Evolutionary conservation across 371 early-diverging fungal species (phyloP), one percentile per base, ranked within the genome.

Genomic region (Syncephalis fuscata): DNA sequence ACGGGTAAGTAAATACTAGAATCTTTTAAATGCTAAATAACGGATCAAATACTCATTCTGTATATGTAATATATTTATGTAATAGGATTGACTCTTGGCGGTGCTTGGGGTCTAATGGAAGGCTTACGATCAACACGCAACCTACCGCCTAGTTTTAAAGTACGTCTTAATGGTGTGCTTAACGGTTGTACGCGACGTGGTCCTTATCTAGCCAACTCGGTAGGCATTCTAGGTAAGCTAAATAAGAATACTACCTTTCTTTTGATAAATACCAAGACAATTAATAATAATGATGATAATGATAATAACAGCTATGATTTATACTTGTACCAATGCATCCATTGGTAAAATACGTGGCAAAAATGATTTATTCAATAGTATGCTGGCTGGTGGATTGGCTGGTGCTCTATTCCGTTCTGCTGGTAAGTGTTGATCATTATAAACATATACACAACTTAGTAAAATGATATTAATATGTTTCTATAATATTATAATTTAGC

Each of bases 131-230:
- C 32, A 4, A 32, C 32, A 7, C 77, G 80, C 21, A 57, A 71
- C 20, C 65, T 65, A 40, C 63, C 68, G 42, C 63, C 71, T 19
- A 81, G 74, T 49, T 65, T 77, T 52, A 84, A 78, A 67, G 70
- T 88, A 42, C 76, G 84, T 43, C 61, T 86, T 39, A 88, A 88
- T 64, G 77, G 83, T 38, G 73, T 88, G 15, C 70, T 88, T 46
- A 88, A 88, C 66, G 70, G 76, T 20, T 76, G 80, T 59, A 88
- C 89, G 4, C 75, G 85, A 48, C 78, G 89, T 48, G 89, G 89
- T 14, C 89, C 89, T 20, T 86, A 84, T 54, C 60, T 86, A 44
- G 89, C 80, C 52, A 88, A 88, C 66, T 79, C 87, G 21, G 66
- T 78, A 11, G 89, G 88, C 59, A 74, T 88, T 17, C 53, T 82